phyloP scores from a whole-genome alignment of 2,329 filamentous ascomycete species.

The Fusarium mundagurra region DNA sequence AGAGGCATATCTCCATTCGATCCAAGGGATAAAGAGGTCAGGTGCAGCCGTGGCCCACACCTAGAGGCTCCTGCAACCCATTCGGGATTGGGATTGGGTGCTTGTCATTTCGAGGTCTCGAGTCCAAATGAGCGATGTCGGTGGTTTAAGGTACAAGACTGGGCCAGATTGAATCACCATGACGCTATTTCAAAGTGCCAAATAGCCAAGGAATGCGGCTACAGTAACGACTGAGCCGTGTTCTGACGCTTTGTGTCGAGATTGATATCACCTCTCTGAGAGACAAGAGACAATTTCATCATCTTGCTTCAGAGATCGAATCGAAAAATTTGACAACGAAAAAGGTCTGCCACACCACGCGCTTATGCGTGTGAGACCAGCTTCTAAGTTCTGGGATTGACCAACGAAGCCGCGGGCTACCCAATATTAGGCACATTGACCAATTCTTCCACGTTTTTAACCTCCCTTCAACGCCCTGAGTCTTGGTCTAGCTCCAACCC shows the following conservation, averaged over 20 bases:
- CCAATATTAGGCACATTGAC: slow-evolving; percentile 3
- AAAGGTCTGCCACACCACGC: slow-evolving; percentile 25
- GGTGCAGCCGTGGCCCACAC: slow-evolving; percentile 41
- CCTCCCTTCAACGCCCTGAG: slow-evolving; percentile 23
- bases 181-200: slow-evolving; percentile 14
- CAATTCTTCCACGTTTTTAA: slow-evolving; percentile 42
- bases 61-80: slow-evolving; percentile 39
- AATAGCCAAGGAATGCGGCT: neutral
- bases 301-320: slow-evolving; percentile 13
- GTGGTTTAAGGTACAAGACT: slow-evolving; percentile 2
- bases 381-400: slow-evolving; percentile 19
- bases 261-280: neutral
- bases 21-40: slow-evolving; percentile 38
- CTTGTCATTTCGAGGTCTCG: slow-evolving; percentile 28
- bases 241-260: slow-evolving; percentile 16
- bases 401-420: slow-evolving; percentile 18
- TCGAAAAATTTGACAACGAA: slow-evolving; percentile 14
- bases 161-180: slow-evolving; percentile 37
- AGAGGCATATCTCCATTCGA: slow-evolving; percentile 39
- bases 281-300: neutral
- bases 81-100: slow-evolving; percentile 25
- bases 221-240: neutral
- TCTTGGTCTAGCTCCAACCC: slow-evolving; percentile 23
- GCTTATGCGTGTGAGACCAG: slow-evolving; percentile 36
- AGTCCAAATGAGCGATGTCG: slow-evolving; percentile 28